phyloP scores from a whole-genome alignment of 75 land plant species.

The Cunninghamia lanceolata region DNA sequence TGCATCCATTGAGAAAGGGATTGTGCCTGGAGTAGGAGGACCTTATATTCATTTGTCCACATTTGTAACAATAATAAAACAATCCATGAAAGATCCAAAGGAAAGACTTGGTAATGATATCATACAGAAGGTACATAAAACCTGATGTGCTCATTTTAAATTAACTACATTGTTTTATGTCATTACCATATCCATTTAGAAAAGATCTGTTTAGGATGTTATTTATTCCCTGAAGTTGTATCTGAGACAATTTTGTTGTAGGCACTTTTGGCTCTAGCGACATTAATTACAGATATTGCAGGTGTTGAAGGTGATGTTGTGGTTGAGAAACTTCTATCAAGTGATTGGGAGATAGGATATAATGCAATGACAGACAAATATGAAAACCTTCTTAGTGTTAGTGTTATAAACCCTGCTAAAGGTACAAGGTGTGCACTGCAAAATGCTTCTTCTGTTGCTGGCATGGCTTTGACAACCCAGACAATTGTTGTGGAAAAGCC shows the following conservation, averaged over 20 bases:
- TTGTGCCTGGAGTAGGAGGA: constrained; percentile 96
- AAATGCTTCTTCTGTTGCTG: constrained; percentile 88
- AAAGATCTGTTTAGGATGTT: background rate
- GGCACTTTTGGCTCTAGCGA: constrained; percentile 82
- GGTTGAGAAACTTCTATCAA: constrained; percentile 72
- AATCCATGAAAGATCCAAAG: constrained; percentile 72
- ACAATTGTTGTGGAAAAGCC: constrained; percentile 87
- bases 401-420: constrained; percentile 88
- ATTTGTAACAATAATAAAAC: constrained; percentile 72
- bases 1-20: constrained; percentile 94
- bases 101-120: constrained; percentile 90
- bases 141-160: background rate
- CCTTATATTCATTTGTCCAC: constrained; percentile 84
- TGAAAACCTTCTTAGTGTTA: constrained; percentile 64
- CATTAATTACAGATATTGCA: constrained; percentile 86
- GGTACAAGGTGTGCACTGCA: constrained; percentile 83
- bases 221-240: background rate
- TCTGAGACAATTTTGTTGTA: constrained; percentile 23
- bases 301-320: constrained; percentile 94
- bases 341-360: constrained; percentile 87
- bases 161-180: background rate
- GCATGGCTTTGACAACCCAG: constrained; percentile 88
- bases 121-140: constrained; percentile 62
- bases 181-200: background rate
- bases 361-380: constrained; percentile 89